Conservation (phyloP, 2,329 filamentous ascomycete species). For the Pseudogymnoascus sp. region DNA sequence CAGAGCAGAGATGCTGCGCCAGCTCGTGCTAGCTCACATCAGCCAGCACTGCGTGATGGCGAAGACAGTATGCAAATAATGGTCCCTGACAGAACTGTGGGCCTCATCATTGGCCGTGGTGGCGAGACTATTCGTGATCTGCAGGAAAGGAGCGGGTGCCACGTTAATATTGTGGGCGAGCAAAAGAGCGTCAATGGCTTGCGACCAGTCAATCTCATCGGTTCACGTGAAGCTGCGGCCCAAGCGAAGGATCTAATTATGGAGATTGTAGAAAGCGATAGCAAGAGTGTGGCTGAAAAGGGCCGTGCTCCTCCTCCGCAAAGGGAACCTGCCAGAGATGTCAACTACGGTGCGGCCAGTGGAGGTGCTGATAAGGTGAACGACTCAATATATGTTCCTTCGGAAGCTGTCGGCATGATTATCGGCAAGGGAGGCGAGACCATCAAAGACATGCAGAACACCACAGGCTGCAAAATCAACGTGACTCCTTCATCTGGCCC, state of each 20-base stretch:
- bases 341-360: constrained; percentile 33
- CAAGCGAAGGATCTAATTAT: constrained; percentile 81
- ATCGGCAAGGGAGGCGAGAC: constrained; percentile 92
- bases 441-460: constrained; percentile 86
- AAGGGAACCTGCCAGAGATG: constrained; percentile 41
- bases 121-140: constrained; percentile 90
- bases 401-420: constrained; percentile 91
- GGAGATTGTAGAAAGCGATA: constrained; percentile 91
- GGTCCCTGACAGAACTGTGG: constrained; percentile 89
- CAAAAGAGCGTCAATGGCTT: constrained; percentile 88
- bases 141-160: constrained; percentile 86
- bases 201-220: constrained; percentile 84
- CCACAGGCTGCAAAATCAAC: constrained; percentile 89
- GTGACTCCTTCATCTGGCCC: constrained; percentile 75
- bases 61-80: constrained; percentile 88
- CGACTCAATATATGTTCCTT: constrained; percentile 78
- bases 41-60: constrained; percentile 59
- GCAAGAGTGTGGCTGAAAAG: constrained; percentile 39
- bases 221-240: constrained; percentile 64
- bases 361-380: constrained; percentile 60
- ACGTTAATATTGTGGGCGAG: constrained; percentile 91
- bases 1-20: constrained; percentile 29
- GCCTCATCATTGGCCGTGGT: constrained; percentile 86
- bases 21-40: constrained; percentile 26
- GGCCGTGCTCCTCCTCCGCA: constrained; percentile 29